Percentiles rank a stretch among this genome's conserved stretches.
Conservation (phyloP, 1,284 basidiomycete species). For the Wolfiporia cocos region DNA sequence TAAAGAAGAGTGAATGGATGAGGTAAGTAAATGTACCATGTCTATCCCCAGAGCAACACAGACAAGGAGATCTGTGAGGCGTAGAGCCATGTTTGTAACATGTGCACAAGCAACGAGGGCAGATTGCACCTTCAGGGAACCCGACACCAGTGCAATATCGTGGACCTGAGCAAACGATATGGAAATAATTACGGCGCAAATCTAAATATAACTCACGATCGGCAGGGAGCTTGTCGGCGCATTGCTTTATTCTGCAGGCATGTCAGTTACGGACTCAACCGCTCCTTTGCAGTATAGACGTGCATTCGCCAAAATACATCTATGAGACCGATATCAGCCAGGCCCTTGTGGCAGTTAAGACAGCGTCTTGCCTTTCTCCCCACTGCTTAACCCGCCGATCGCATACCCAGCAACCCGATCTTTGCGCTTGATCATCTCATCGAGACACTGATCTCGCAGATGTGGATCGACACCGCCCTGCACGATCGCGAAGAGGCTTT, state of each 20-base stretch:
- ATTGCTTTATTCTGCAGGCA: slow-evolving; percentile 64
- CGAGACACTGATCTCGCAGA: slow-evolving; percentile 68
- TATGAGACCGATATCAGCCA: slow-evolving; percentile 21
- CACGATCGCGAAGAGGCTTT: slow-evolving; percentile 85
- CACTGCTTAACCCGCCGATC: slow-evolving; percentile 79
- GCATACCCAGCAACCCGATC: slow-evolving; percentile 75
- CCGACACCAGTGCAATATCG: slow-evolving; percentile 87
- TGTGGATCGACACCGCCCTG: slow-evolving; percentile 73
- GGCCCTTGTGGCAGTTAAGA: not conserved
- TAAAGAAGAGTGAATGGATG: not conserved
- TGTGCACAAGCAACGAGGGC: too few relatives aligned
- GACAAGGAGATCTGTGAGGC: slow-evolving; percentile 69
- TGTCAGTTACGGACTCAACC: slow-evolving; percentile 13
- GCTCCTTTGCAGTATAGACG: slow-evolving; percentile 16
- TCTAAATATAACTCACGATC: slow-evolving; percentile 49
- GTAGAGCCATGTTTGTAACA: too few relatives aligned
- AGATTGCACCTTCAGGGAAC: slow-evolving; percentile 74
- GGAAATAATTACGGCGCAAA: slow-evolving; percentile 1
- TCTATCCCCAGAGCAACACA: slow-evolving; percentile 86
- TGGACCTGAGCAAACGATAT: slow-evolving; percentile 43
- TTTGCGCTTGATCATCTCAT: slow-evolving; percentile 73
- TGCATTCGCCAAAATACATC: slow-evolving; percentile 84
- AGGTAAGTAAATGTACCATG: slow-evolving; percentile 48
- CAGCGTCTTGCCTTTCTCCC: slow-evolving; percentile 82
- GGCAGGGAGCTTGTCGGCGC: slow-evolving; percentile 64